phyloP scores from a whole-genome alignment of 805 yeast genomes.

The Wickerhamomyces strasburgensis region DNA sequence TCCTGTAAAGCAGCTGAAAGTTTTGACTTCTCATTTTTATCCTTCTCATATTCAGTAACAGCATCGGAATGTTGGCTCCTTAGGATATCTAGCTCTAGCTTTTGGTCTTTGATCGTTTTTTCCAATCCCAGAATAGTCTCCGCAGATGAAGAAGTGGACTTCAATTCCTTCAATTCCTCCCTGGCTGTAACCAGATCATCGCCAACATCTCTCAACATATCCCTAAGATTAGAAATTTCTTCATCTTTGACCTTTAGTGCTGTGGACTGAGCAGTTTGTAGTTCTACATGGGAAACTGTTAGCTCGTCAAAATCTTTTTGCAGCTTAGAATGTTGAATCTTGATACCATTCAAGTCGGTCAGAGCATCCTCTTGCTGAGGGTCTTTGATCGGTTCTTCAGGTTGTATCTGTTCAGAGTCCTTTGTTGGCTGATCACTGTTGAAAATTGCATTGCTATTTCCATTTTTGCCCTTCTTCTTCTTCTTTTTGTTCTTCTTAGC shows the following conservation, averaged over 20 bases:
- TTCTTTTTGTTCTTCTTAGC: slow-evolving; percentile 3
- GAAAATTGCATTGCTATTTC: slow-evolving; percentile 6
- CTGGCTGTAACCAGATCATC: slow-evolving; percentile 70
- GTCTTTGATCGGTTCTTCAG: neutral
- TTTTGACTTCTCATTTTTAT: slow-evolving; percentile 13
- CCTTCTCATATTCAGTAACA: slow-evolving; percentile 23
- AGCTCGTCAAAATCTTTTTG: slow-evolving; percentile 1
- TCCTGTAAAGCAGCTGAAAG: slow-evolving; percentile 16
- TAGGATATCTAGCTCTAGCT: slow-evolving; percentile 24
- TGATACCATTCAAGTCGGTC: neutral
- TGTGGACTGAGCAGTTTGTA: slow-evolving; percentile 15
- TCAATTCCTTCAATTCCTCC: slow-evolving; percentile 45
- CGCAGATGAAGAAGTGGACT: slow-evolving; percentile 3
- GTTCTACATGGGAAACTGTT: slow-evolving; percentile 5
- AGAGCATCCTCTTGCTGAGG: neutral
- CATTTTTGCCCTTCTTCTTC: slow-evolving; percentile 20
- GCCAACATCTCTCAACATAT: slow-evolving; percentile 73
- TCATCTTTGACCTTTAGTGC: slow-evolving; percentile 41
- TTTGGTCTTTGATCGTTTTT: slow-evolving; percentile 19
- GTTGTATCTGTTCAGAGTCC: slow-evolving; percentile 21
- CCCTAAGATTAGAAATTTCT: slow-evolving; percentile 67
- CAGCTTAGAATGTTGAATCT: slow-evolving; percentile 1
- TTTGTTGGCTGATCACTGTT: slow-evolving; percentile 15
- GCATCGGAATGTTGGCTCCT: slow-evolving; percentile 34
- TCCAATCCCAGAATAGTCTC: slow-evolving; percentile 14